Evolutionary conservation across 352 stramenopile species (phyloP), one percentile per base, ranked within the genome.

Genomic region (Aphanomyces astaci): DNA sequence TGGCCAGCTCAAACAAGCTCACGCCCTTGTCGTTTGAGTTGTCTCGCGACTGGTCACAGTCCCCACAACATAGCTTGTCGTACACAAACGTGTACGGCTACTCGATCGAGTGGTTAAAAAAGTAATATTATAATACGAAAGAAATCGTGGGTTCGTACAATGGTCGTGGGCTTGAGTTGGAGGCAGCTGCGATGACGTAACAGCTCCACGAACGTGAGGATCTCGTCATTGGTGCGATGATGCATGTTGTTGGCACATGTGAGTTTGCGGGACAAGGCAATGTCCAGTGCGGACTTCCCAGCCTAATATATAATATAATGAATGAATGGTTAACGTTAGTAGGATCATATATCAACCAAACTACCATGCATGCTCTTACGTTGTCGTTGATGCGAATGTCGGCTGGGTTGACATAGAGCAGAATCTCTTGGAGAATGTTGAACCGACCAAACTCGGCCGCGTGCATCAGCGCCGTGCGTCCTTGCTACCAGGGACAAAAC

Each of bases 221-320:
- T 45, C 10, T 57, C 62, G 36, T 68, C 51, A 30, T 68, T 68
- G n/a, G 32, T 51, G 5, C 39, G 43, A 25, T 68, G 32, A n/a
- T 59, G 13, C 24, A 45, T 4, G 27, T 62, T 62, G 36, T 52
- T 24, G 27, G 32, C 25, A 31, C 62, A 68, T 22, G 55, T 45
- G 4, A 68, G 24, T n/a, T 60, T 57, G 13, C 62, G 39, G 15
- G 39, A 22, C 3, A 68, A 31, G 22, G 51, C 62, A 48, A 59
- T 25, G 36, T 68, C 62, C 11, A 68, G 48, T 13, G 62, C 62
- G 17, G 62, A 45, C 25, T 68, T 68, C 2, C 51, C 30, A 11
- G 5, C 51, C 60, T 66, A 66, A 22, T 55, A 4, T 36, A 59
- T 11, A 40, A n/a, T n/a, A n/a, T n/a, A n/a, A n/a, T n/a, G n/a